Conservation (phyloP, 805 yeast species). For the Candida gorgasii region DNA sequence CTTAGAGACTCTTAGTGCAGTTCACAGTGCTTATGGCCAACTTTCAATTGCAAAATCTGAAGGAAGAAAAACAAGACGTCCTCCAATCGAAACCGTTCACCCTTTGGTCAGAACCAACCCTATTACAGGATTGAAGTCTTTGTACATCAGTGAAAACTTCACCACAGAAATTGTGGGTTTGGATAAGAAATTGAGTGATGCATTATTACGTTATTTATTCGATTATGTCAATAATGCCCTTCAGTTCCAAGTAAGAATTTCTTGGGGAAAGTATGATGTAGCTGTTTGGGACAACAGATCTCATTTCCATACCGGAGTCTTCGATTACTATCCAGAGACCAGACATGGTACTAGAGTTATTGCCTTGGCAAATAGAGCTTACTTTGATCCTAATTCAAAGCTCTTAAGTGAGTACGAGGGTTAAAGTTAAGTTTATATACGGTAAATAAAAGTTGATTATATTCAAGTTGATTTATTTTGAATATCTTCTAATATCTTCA, state of each 20-base stretch:
- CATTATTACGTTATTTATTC: constrained; percentile 48
- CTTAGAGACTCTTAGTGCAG: constrained; percentile 33
- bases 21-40: constrained; percentile 33
- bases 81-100: constrained; percentile 41
- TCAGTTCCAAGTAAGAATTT: constrained; percentile 56
- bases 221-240: constrained; percentile 49
- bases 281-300: constrained; percentile 64
- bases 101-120: constrained; percentile 65
- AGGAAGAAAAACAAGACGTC: constrained; percentile 23
- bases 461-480: neutral
- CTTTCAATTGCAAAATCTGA: constrained; percentile 44
- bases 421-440: no score
- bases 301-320: constrained; percentile 52
- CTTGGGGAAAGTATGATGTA: constrained; percentile 53
- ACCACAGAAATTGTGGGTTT: constrained; percentile 54
- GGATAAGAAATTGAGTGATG: constrained; percentile 49
- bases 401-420: neutral
- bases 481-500: neutral
- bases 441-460: neutral
- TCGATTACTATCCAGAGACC: constrained; percentile 47
- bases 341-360: constrained; percentile 54
- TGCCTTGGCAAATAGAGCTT: constrained; percentile 55
- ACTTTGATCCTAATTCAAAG: constrained; percentile 45
- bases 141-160: constrained; percentile 53
- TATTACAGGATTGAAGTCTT: constrained; percentile 61